Conservation (phyloP, 2,329 filamentous ascomycete species). For the Beauveria rudraprayagi region DNA sequence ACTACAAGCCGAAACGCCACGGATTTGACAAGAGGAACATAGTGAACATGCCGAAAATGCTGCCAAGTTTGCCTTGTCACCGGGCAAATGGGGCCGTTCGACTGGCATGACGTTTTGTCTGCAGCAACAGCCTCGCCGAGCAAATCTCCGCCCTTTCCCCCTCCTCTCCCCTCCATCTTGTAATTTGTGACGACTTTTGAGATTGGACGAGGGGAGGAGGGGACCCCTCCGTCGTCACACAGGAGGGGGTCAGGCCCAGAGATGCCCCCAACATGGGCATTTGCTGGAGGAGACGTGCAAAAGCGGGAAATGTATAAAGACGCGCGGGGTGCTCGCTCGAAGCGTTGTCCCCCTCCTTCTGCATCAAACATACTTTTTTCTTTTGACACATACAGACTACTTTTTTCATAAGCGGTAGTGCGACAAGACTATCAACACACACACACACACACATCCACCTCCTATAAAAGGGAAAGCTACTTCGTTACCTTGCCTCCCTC, state of each 20-base stretch:
- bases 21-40: too few species aligned
- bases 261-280: neutral
- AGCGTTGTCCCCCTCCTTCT: neutral
- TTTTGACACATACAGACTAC: slow-evolving; percentile 9
- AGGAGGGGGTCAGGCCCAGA: neutral
- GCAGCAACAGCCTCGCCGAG: neutral
- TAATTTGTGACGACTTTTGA: neutral
- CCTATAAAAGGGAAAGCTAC: slow-evolving; percentile 5
- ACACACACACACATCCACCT: neutral
- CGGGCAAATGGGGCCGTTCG: too few species aligned
- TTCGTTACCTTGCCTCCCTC: neutral
- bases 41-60: neutral
- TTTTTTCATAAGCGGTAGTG: neutral
- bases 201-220: neutral
- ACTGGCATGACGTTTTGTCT: too few species aligned
- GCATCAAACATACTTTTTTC: slow-evolving; percentile 2
- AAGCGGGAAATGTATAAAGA: slow-evolving; percentile 2
- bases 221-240: neutral
- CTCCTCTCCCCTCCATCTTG: neutral
- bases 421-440: neutral
- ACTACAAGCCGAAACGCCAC: too few species aligned
- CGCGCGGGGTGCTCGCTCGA: neutral
- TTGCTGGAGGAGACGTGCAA: too few species aligned
- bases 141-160: neutral
- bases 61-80: neutral